Percentiles rank a stretch among this genome's conserved stretches.
Conservation (phyloP, 805 yeast species). For the Ogataea pilisensis region DNA sequence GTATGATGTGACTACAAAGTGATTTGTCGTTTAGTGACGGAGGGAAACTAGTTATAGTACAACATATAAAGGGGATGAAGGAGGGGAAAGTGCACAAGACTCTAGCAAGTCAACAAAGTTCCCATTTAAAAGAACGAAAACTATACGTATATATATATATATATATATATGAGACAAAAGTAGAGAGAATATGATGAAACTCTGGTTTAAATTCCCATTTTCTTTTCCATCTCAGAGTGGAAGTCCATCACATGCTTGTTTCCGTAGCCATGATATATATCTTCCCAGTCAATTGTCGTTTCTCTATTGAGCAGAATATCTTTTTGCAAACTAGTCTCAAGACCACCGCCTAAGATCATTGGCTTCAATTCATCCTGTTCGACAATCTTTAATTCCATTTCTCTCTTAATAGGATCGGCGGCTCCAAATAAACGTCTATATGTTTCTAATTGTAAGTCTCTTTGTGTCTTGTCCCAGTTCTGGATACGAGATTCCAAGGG, state of each 20-base stretch:
- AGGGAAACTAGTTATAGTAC: too few relatives aligned
- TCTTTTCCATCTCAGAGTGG: slow-evolving; percentile 71
- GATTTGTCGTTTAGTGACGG: too few relatives aligned
- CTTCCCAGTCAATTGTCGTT: slow-evolving; percentile 86
- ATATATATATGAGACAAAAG: too few relatives aligned
- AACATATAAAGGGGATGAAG: too few relatives aligned
- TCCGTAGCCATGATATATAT: slow-evolving; percentile 61
- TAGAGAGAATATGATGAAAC: too few relatives aligned
- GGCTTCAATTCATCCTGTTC: slow-evolving; percentile 70
- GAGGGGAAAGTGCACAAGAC: too few relatives aligned
- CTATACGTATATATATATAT: too few relatives aligned
- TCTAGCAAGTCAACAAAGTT: too few relatives aligned
- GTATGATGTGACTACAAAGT: too few relatives aligned
- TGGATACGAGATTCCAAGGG: slow-evolving; percentile 76
- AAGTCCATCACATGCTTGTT: slow-evolving; percentile 43
- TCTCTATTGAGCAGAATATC: slow-evolving; percentile 82
- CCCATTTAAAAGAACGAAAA: too few relatives aligned
- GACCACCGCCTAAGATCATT: slow-evolving; percentile 61
- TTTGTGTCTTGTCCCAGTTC: slow-evolving; percentile 79
- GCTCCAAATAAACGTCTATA: slow-evolving; percentile 84
- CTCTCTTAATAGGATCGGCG: slow-evolving; percentile 88
- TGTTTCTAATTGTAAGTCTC: slow-evolving; percentile 64
- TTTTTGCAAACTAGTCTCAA: slow-evolving; percentile 41
- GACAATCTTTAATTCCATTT: slow-evolving; percentile 81
- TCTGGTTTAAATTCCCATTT: slow-evolving; percentile 42